Evolutionary conservation across 2,329 filamentous ascomycete species (phyloP).

Genomic region (Tolypocladium album): DNA sequence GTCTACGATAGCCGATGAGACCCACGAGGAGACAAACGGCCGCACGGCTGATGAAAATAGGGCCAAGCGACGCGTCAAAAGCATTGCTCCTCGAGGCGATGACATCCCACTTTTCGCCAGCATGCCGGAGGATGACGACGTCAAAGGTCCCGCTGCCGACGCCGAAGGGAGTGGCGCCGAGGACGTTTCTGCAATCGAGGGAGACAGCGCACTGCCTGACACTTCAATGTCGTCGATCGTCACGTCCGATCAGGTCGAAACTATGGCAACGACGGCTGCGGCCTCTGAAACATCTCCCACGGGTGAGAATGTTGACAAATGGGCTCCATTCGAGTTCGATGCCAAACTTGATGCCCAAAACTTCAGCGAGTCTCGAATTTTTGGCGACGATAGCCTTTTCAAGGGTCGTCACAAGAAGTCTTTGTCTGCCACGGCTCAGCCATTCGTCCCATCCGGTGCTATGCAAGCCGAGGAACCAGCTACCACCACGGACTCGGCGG

Average conservation of each 20-base stretch:
- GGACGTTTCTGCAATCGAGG: constrained; percentile 21
- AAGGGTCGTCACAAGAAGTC: constrained; percentile 38
- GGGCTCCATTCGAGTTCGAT: constrained; percentile 51
- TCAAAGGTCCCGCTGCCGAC: constrained; percentile 6
- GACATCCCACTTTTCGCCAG: constrained; percentile 66
- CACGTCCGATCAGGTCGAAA: constrained; percentile 42
- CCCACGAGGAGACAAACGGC: constrained; percentile 35
- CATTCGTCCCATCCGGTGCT: constrained; percentile 46
- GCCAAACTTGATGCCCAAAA: constrained; percentile 33
- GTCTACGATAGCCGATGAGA: constrained; percentile 8
- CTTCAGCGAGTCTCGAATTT: constrained; percentile 42
- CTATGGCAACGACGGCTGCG: constrained; percentile 39
- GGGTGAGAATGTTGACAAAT: constrained; percentile 31
- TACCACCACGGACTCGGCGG: constrained; percentile 10
- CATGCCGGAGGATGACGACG: constrained; percentile 20
- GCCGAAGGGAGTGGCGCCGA: constrained; percentile 13
- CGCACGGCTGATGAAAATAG: constrained; percentile 55
- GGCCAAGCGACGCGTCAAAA: constrained; percentile 59
- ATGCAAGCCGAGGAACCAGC: constrained; percentile 11
- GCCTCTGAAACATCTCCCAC: constrained; percentile 42
- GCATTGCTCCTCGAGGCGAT: constrained; percentile 54
- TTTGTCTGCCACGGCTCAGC: constrained; percentile 55
- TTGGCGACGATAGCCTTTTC: constrained; percentile 29
- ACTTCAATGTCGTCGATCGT: constrained; percentile 43
- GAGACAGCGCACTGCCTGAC: constrained; percentile 32